These are phyloP conservation scores for Solanum hybrid DNA, from an alignment of 305 asterid species.

Conservation along the genomic window DNA sequence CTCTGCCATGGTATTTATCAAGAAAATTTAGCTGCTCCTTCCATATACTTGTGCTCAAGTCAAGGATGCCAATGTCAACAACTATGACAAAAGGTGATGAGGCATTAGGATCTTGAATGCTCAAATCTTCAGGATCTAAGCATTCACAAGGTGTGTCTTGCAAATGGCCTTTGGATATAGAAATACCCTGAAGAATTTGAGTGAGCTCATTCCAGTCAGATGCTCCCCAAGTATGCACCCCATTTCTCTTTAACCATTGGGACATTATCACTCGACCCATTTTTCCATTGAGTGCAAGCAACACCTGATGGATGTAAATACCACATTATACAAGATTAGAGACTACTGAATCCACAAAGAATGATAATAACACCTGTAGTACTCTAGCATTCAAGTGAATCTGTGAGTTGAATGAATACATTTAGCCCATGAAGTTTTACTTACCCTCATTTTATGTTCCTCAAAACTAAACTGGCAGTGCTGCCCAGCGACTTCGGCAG, in stretches of 20 bases:
- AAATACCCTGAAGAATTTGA: conserved; percentile 41
- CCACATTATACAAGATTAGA: not conserved
- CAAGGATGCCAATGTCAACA: conserved; percentile 65
- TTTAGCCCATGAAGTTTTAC: conserved; percentile 6
- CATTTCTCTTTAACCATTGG: conserved; percentile 57
- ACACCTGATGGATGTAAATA: conserved; percentile 37
- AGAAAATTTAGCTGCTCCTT: conserved; percentile 70
- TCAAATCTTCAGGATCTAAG: conserved; percentile 22
- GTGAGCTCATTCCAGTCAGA: conserved; percentile 81
- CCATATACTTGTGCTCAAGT: conserved; percentile 70
- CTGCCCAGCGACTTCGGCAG: conserved; percentile 35
- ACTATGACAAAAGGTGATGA: conserved; percentile 33
- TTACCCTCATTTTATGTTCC: conserved; percentile 52
- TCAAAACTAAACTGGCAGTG: conserved; percentile 36
- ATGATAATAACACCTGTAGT: not conserved
- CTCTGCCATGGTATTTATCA: conserved; percentile 36
- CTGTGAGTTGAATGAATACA: not conserved
- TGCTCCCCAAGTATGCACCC: conserved; percentile 46
- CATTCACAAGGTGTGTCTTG: conserved; percentile 12
- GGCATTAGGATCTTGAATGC: conserved; percentile 9
- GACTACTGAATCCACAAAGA: not conserved
- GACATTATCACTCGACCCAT: conserved; percentile 47
- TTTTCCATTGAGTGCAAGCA: conserved; percentile 80
- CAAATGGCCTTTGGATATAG: conserved; percentile 12
- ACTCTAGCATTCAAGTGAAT: not conserved